Evolutionary conservation across 345 rosid species (phyloP).

Genomic region (Atalantia buxifolia): DNA sequence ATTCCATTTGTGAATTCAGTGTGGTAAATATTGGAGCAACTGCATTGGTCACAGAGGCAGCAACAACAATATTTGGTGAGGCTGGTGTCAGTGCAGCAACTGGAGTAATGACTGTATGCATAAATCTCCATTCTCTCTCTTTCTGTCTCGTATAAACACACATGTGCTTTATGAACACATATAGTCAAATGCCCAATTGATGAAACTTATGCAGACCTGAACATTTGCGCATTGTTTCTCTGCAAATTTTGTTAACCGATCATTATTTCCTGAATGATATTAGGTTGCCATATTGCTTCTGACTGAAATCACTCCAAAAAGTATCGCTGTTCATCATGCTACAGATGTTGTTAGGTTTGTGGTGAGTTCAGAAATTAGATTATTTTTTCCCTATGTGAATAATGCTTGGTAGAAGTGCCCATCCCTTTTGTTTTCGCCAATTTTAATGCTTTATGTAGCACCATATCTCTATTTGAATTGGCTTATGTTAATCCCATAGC

Average conservation of each 20-base stretch:
- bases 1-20: constrained; percentile 43
- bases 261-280: constrained; percentile 10
- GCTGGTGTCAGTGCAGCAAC: constrained; percentile 99
- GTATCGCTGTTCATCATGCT: constrained; percentile 95
- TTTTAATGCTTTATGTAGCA: neutral
- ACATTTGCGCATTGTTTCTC: neutral
- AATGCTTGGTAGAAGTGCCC: neutral
- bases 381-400: neutral
- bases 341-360: constrained; percentile 93
- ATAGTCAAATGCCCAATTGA: neutral
- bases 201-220: neutral
- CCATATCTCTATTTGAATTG: neutral
- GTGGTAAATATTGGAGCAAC: constrained; percentile 99
- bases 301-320: constrained; percentile 98
- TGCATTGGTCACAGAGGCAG: constrained; percentile 97
- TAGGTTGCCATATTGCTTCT: constrained; percentile 93
- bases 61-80: constrained; percentile 97
- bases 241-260: constrained; percentile 10
- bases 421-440: neutral
- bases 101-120: constrained; percentile 94
- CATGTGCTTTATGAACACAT: neutral
- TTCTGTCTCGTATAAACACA: neutral
- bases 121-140: constrained; percentile 6
- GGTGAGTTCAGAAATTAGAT: constrained; percentile 45
- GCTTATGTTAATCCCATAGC: constrained; percentile 5